Evolutionary conservation across 2,329 filamentous ascomycete genomes (phyloP), one percentile per base, ranked within the genome.

Genomic region (Fonsecaea multimorphosa): DNA sequence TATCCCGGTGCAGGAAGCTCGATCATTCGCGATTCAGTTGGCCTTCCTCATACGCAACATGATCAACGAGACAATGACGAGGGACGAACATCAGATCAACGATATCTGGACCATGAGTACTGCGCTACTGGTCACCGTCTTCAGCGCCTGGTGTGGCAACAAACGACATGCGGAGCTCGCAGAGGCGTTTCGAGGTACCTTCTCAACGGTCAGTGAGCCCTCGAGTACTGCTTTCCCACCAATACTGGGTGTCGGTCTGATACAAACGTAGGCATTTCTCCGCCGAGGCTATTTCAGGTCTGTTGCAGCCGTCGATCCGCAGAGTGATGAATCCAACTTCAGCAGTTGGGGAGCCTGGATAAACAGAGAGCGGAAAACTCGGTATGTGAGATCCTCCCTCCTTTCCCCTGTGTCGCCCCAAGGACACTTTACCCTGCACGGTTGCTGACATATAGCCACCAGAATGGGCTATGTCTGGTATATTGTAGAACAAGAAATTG

Each of bases 41-140:
- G 55, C 27, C 27, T 36, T 29, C 24, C 34, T 58, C 3, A 44
- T 58, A 14, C 55, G 31, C 32, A 38, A 58, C 32, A 58, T 34
- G 31, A 58, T 58, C 32, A 38, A 58, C 38, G 55, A 58, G 14
- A 58, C 14, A 7, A 34, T 40, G 34, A 34, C 31, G 1, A 38
- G 38, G 55, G 34, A 40, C 22, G 55, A 38, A 27, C n/a, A 27
- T 29, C 22, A 29, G 14, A 34, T 44, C 14, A 34, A 34, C 8
- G 55, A 58, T 58, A 34, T 58, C 12, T 58, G 55, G 55, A 58
- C 38, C 24, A 38, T 58, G 31, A 58, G 55, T 9, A 32, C 55
- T 12, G 24, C 38, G 31, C 27, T 58, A 16, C 3, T 40, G 14
- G 31, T 58, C 8, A 58, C 55, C 32, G 55, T 58, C n/a, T 22